These are phyloP conservation scores for Pseudogymnoascus sp. DNA, from an alignment of 2,329 filamentous ascomycete genomes.

Conservation along the genomic window DNA sequence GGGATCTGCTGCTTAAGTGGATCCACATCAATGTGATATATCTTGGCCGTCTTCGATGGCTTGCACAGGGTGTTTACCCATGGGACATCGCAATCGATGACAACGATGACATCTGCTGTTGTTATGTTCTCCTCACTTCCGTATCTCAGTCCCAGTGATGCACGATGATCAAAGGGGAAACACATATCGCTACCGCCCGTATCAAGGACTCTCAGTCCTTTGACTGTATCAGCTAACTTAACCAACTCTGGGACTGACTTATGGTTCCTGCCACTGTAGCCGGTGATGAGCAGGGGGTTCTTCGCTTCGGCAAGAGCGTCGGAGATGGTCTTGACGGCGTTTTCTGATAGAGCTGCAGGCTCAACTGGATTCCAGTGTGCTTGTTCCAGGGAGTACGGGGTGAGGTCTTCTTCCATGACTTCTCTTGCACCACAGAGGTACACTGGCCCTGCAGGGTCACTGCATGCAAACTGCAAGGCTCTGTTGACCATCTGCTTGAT, in stretches of 20 bases:
- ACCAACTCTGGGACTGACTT: slow-evolving; percentile 55
- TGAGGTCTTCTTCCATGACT: slow-evolving; percentile 64
- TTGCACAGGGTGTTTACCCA: slow-evolving; percentile 78
- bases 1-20: slow-evolving; percentile 67
- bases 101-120: slow-evolving; percentile 75
- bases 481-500: slow-evolving; percentile 71
- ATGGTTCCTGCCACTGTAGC: slow-evolving; percentile 66
- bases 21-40: slow-evolving; percentile 62
- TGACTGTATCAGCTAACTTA: slow-evolving; percentile 59
- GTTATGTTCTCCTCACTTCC: slow-evolving; percentile 68
- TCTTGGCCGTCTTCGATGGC: slow-evolving; percentile 45
- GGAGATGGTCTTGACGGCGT: slow-evolving; percentile 53
- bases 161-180: slow-evolving; percentile 65
- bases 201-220: slow-evolving; percentile 65
- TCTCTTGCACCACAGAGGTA: slow-evolving; percentile 63
- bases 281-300: slow-evolving; percentile 63
- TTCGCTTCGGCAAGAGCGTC: slow-evolving; percentile 57
- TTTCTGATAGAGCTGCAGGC: slow-evolving; percentile 48
- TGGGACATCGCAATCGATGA: slow-evolving; percentile 80
- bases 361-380: slow-evolving; percentile 55
- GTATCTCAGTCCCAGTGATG: slow-evolving; percentile 64
- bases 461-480: slow-evolving; percentile 64
- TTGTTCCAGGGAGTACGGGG: slow-evolving; percentile 52
- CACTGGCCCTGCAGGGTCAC: slow-evolving; percentile 62
- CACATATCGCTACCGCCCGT: slow-evolving; percentile 76